Percentiles rank a stretch among this genome's conserved stretches.
phyloP scores from a whole-genome alignment of 2,329 filamentous ascomycete genomes.

The Pestalotiopsis sp. region DNA sequence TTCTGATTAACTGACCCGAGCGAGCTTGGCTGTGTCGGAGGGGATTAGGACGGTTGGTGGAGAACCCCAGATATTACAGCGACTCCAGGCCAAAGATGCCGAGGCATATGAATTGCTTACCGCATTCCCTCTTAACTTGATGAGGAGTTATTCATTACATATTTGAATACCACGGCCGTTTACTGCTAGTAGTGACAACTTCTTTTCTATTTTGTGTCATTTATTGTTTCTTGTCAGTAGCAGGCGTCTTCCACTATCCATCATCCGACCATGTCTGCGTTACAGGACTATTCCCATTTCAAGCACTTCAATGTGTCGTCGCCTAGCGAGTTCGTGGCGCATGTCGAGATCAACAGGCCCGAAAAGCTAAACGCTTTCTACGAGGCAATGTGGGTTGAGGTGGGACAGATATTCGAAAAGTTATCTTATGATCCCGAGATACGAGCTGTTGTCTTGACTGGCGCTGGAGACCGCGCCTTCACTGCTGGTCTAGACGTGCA shows the following conservation, averaged over 20 bases:
- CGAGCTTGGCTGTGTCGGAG: not conserved
- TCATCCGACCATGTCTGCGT: conserved; percentile 16
- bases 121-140: not conserved
- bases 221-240: not conserved
- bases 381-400: conserved; percentile 83
- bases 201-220: not conserved
- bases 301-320: conserved; percentile 75
- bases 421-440: conserved; percentile 74
- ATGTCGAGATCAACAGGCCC: conserved; percentile 89
- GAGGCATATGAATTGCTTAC: not conserved
- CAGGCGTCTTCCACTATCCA: not conserved
- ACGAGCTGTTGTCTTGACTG: conserved; percentile 77
- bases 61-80: not conserved
- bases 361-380: conserved; percentile 87
- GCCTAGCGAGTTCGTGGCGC: conserved; percentile 74
- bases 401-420: conserved; percentile 69
- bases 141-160: not conserved
- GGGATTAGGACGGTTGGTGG: not conserved
- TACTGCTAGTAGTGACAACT: not conserved
- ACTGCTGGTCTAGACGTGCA: conserved; percentile 84
- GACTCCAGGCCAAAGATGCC: not conserved
- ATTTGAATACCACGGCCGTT: not conserved
- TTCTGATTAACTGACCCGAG: not conserved
- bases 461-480: conserved; percentile 81
- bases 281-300: conserved; percentile 47